Evolutionary conservation across 305 asterid genomes (phyloP).

Genomic region (Fraxinus platypoda): DNA sequence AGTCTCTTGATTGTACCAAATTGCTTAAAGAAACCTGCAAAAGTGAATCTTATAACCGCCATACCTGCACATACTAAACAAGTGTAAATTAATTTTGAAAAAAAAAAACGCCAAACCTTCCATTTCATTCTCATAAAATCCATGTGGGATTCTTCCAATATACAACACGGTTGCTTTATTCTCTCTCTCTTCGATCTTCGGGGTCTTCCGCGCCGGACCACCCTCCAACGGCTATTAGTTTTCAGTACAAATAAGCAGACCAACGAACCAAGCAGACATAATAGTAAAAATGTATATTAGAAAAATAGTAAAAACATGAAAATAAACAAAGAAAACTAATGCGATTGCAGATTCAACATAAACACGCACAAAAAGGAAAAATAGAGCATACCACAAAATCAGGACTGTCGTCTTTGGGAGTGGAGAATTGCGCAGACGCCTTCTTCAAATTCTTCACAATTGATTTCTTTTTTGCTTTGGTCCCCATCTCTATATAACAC

Average conservation of each 20-base stretch:
- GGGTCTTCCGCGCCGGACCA: constrained; percentile 58
- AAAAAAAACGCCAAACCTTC: constrained; percentile 51
- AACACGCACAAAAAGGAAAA: background rate
- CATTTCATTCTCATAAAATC: constrained; percentile 91
- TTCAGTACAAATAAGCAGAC: background rate
- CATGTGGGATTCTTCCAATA: constrained; percentile 95
- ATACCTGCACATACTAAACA: background rate
- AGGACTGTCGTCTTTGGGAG: constrained; percentile 32
- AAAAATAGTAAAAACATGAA: background rate
- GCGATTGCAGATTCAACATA: background rate
- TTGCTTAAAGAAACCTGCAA: constrained; percentile 87
- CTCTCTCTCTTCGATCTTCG: constrained; percentile 39
- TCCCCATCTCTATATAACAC: constrained; percentile 28
- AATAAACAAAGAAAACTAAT: background rate
- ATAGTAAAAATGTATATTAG: background rate
- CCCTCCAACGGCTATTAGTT: constrained; percentile 67
- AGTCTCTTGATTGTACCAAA: constrained; percentile 84
- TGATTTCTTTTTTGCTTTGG: constrained; percentile 41
- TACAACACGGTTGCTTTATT: constrained; percentile 66
- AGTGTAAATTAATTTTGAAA: background rate
- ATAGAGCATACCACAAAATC: constrained; percentile 38
- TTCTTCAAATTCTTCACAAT: constrained; percentile 34
- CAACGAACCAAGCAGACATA: background rate
- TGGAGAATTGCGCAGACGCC: constrained; percentile 39
- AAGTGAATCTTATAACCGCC: background rate